phyloP scores from a whole-genome alignment of 2,329 filamentous ascomycete species.

The Triangularia setosa region DNA sequence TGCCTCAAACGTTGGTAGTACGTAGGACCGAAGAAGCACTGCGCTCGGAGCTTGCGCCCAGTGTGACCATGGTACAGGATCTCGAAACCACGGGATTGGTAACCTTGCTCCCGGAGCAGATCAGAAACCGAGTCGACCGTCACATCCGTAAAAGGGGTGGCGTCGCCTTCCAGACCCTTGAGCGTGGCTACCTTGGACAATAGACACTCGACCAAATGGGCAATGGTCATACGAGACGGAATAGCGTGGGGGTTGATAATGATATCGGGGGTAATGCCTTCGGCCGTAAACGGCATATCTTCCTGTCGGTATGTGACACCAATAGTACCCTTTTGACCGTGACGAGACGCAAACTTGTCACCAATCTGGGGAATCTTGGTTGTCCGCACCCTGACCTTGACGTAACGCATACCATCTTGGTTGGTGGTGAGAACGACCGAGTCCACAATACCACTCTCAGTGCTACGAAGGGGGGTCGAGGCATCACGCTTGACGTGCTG shows the following conservation, averaged over 20 bases:
- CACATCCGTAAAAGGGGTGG: conserved; percentile 95
- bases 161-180: conserved; percentile 92
- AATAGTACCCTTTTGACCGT: conserved; percentile 98
- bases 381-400: conserved; percentile 94
- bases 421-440: conserved; percentile 92
- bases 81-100: conserved; percentile 95
- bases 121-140: conserved; percentile 91
- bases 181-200: conserved; percentile 93
- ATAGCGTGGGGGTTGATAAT: conserved; percentile 99
- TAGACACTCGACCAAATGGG: conserved; percentile 98
- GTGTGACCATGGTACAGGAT: conserved; percentile 99
- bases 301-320: conserved; percentile 97
- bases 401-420: conserved; percentile 87
- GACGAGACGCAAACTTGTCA: conserved; percentile 98
- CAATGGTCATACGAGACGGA: conserved; percentile 99
- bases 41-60: conserved; percentile 84
- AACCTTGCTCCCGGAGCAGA: conserved; percentile 82
- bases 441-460: conserved; percentile 95
- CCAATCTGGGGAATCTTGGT: conserved; percentile 98
- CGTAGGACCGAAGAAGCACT: conserved; percentile 95
- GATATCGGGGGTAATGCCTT: conserved; percentile 88
- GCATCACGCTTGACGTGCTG: conserved; percentile 91
- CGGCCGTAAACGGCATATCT: conserved; percentile 95
- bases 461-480: conserved; percentile 89
- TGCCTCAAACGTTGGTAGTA: conserved; percentile 98